These are phyloP conservation scores for Cordia subcordata DNA, from an alignment of 257 asterid genomes.

Conservation along the genomic window DNA sequence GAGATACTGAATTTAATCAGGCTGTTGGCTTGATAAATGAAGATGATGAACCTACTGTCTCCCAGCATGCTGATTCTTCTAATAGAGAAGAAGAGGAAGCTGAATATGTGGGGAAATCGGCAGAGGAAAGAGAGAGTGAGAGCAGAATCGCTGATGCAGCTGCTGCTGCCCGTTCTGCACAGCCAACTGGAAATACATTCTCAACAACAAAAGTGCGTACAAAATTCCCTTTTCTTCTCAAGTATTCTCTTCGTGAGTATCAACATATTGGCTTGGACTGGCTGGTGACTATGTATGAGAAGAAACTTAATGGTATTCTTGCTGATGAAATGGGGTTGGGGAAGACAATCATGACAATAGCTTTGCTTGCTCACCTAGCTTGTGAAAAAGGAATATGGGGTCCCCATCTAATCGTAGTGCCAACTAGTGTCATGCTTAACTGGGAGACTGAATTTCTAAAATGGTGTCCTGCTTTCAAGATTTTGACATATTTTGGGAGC, in stretches of 20 bases:
- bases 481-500: constrained; percentile 97
- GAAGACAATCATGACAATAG: constrained; percentile 97
- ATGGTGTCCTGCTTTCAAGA: constrained; percentile 99
- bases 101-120: constrained; percentile 44
- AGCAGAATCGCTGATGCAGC: constrained; percentile 93
- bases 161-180: constrained; percentile 97
- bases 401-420: constrained; percentile 98
- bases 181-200: constrained; percentile 98
- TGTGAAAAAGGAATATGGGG: constrained; percentile 98
- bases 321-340: constrained; percentile 99
- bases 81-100: constrained; percentile 42
- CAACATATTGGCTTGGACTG: constrained; percentile 99
- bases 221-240: constrained; percentile 92
- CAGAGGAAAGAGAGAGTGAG: constrained; percentile 62
- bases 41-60: constrained; percentile 38
- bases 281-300: constrained; percentile 99
- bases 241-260: constrained; percentile 96
- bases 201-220: constrained; percentile 92
- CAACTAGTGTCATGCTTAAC: constrained; percentile 99
- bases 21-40: constrained; percentile 9
- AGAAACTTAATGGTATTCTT: constrained; percentile 95
- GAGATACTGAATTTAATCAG: constrained; percentile 32
- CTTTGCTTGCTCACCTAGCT: constrained; percentile 97
- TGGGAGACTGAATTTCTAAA: constrained; percentile 99
- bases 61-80: constrained; percentile 29